A percentile compares a stretch with the other conserved stretches of the same genome.
These are phyloP conservation scores for Lepidium didymum DNA, from an alignment of 345 rosid species.

Conservation along the genomic window DNA sequence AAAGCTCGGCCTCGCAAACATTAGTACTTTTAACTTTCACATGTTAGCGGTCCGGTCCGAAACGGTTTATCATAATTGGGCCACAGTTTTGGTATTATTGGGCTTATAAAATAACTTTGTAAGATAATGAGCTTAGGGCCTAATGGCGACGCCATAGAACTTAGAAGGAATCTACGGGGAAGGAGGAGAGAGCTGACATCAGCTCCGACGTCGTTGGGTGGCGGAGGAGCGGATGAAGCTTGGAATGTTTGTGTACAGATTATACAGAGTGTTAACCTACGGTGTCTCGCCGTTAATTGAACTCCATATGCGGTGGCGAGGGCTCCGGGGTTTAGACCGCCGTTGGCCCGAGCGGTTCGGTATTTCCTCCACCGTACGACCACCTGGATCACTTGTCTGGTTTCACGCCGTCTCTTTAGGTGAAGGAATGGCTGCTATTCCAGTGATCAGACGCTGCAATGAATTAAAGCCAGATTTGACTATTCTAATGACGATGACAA, in stretches of 20 bases:
- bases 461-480: conserved; percentile 47
- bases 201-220: conserved; percentile 14
- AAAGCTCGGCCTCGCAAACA: too few species aligned
- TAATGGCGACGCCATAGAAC: neutral
- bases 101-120: neutral
- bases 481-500: conserved; percentile 74
- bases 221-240: conserved; percentile 11
- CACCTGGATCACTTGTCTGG: conserved; percentile 73
- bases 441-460: conserved; percentile 54
- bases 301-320: conserved; percentile 71
- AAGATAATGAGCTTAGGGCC: conserved; percentile 10
- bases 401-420: conserved; percentile 95
- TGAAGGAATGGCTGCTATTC: conserved; percentile 95
- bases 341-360: conserved; percentile 92
- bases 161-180: neutral
- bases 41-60: too few species aligned
- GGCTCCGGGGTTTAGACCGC: conserved; percentile 53
- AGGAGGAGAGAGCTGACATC: conserved; percentile 12
- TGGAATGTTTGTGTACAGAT: conserved; percentile 47
- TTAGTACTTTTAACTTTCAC: too few species aligned
- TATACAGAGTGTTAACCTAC: conserved; percentile 61
- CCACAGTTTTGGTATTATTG: neutral
- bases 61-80: neutral
- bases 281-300: conserved; percentile 54
- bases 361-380: conserved; percentile 56